Evolutionary conservation across 2,329 filamentous ascomycete species (phyloP).

Genomic region (Akanthomyces lecanii): DNA sequence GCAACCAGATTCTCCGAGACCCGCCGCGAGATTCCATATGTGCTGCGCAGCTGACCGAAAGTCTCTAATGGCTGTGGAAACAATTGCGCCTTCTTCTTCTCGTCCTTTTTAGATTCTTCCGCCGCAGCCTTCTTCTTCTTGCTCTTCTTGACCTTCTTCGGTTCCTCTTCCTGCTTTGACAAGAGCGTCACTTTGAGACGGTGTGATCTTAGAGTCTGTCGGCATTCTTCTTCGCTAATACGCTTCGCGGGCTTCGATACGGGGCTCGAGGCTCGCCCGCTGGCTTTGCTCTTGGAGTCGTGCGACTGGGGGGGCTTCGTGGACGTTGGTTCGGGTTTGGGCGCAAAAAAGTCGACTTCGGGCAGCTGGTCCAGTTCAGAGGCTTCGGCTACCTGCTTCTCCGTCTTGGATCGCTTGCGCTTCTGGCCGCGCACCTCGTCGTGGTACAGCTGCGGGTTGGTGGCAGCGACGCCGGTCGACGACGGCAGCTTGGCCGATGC

Average conservation of each 20-base stretch:
- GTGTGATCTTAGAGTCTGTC: constrained; percentile 70
- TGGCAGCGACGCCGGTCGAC: constrained; percentile 47
- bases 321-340: constrained; percentile 32
- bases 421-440: constrained; percentile 50
- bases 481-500: constrained; percentile 53
- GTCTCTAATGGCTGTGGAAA: constrained; percentile 75
- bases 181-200: constrained; percentile 80
- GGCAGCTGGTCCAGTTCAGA: constrained; percentile 37
- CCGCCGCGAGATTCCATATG: constrained; percentile 68
- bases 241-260: constrained; percentile 26
- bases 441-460: constrained; percentile 68
- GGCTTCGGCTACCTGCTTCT: constrained; percentile 27
- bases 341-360: constrained; percentile 57
- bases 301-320: constrained; percentile 23
- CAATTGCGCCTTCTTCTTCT: constrained; percentile 57
- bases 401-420: constrained; percentile 45
- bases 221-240: constrained; percentile 66
- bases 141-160: constrained; percentile 51
- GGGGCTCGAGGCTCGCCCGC: constrained; percentile 27
- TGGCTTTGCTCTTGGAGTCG: constrained; percentile 19
- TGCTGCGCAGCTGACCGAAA: constrained; percentile 67
- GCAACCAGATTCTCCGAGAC: constrained; percentile 73
- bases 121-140: constrained; percentile 42
- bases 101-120: constrained; percentile 45
- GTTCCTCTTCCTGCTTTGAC: constrained; percentile 42